Percentiles rank a stretch among this genome's conserved stretches.
These are phyloP conservation scores for Pugionium cornutum DNA, from an alignment of 345 rosid species.

Conservation along the genomic window DNA sequence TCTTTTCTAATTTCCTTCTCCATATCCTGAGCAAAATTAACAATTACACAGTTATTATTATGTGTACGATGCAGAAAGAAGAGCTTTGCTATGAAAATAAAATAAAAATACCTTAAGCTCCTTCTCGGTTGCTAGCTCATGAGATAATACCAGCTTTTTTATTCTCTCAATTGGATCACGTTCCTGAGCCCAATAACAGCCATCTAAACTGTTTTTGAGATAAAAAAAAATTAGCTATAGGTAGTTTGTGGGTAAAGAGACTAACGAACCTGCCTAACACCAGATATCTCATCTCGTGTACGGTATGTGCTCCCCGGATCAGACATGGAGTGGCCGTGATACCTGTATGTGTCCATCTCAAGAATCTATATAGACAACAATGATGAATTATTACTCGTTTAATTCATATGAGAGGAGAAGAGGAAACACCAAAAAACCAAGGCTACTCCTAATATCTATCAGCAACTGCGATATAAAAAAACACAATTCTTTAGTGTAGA, in stretches of 20 bases:
- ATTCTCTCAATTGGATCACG: constrained; percentile 94
- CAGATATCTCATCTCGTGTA: constrained; percentile 91
- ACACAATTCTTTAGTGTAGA: constrained; percentile 5
- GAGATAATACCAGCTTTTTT: constrained; percentile 69
- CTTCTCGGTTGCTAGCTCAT: constrained; percentile 90
- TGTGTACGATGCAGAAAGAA: not conserved
- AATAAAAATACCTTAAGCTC: constrained; percentile 67
- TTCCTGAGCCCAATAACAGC: constrained; percentile 51
- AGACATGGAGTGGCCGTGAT: constrained; percentile 99
- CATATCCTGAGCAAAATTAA: constrained; percentile 53
- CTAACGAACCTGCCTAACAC: constrained; percentile 82
- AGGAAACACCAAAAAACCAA: not conserved
- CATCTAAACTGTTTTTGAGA: constrained; percentile 4
- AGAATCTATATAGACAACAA: constrained; percentile 62
- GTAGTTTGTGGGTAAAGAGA: not conserved
- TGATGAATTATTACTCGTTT: not conserved
- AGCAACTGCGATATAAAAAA: constrained; percentile 2
- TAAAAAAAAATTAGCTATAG: not conserved
- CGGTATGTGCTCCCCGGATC: constrained; percentile 99
- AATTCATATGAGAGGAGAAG: not conserved
- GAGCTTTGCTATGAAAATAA: not conserved
- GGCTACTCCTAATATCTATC: not conserved
- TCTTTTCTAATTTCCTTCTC: constrained; percentile 88
- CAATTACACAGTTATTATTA: too few relatives aligned
- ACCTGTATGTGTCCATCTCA: constrained; percentile 99